Conservation (phyloP, 1,284 basidiomycete genomes). For the Rhodotorula glutinis region DNA sequence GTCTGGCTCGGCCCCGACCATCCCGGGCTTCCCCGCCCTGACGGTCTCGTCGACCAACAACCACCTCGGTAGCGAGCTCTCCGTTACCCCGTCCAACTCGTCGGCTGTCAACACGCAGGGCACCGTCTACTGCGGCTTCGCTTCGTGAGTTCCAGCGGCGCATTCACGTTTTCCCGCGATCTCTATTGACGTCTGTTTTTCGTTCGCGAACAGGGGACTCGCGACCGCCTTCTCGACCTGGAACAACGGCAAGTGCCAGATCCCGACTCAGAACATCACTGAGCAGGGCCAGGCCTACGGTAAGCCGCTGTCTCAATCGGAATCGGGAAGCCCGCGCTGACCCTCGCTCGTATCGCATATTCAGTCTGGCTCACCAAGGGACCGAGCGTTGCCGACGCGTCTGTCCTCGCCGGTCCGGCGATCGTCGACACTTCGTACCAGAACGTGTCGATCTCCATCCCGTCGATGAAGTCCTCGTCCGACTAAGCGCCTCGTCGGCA, state of each 20-base stretch:
- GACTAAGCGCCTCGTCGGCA: slow-evolving; percentile 43
- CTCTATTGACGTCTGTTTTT: too few species aligned
- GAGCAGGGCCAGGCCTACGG: slow-evolving; percentile 18
- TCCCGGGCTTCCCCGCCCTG: slow-evolving; percentile 53
- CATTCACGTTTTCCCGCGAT: too few species aligned
- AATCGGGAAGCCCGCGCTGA: not conserved
- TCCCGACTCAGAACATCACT: slow-evolving; percentile 29
- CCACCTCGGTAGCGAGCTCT: slow-evolving; percentile 46
- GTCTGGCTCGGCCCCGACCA: slow-evolving; percentile 48
- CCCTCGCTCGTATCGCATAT: not conserved
- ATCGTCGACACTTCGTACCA: slow-evolving; percentile 44
- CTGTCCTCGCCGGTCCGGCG: slow-evolving; percentile 55
- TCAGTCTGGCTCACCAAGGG: slow-evolving; percentile 36
- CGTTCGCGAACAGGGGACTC: slow-evolving; percentile 51
- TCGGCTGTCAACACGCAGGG: slow-evolving; percentile 50
- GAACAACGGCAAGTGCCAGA: slow-evolving; percentile 22
- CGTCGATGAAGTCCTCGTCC: not conserved
- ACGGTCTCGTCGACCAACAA: slow-evolving; percentile 43
- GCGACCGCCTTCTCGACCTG: slow-evolving; percentile 51
- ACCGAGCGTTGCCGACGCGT: slow-evolving; percentile 49
- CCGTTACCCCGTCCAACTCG: slow-evolving; percentile 51
- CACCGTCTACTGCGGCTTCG: slow-evolving; percentile 44
- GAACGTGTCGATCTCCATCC: slow-evolving; percentile 18
- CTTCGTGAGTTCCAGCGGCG: slow-evolving; percentile 16
- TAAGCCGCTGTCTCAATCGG: not conserved